These are phyloP conservation scores for Ascosphaera apis DNA, from an alignment of 2,329 filamentous ascomycete species.

Conservation along the genomic window DNA sequence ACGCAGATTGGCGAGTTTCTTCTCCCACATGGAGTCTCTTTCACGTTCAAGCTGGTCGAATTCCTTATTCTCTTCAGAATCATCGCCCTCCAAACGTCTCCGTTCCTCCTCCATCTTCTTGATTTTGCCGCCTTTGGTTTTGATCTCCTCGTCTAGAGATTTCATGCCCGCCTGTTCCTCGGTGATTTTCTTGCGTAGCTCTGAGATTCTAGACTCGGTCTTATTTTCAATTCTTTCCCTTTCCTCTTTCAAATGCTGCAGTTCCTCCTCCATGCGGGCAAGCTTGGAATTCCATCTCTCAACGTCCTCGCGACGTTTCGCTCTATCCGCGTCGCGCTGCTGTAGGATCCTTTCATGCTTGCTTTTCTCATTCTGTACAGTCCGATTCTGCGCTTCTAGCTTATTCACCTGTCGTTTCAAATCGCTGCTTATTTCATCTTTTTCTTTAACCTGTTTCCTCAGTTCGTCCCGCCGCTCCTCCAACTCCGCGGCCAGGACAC, in stretches of 20 bases:
- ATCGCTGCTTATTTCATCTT: slow-evolving; percentile 72
- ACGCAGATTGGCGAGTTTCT: slow-evolving; percentile 20
- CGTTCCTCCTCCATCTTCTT: slow-evolving; percentile 37
- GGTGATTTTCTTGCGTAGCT: slow-evolving; percentile 21
- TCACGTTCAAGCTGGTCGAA: slow-evolving; percentile 27
- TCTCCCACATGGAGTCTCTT: slow-evolving; percentile 24
- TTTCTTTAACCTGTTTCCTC: slow-evolving; percentile 57
- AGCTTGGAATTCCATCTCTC: slow-evolving; percentile 33
- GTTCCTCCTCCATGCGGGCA: slow-evolving; percentile 27
- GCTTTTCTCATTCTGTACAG: slow-evolving; percentile 52
- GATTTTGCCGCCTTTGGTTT: slow-evolving; percentile 35
- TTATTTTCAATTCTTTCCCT: slow-evolving; percentile 19
- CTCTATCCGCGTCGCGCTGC: slow-evolving; percentile 35
- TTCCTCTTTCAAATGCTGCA: slow-evolving; percentile 21
- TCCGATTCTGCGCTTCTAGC: slow-evolving; percentile 59
- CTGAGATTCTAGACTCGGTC: slow-evolving; percentile 16
- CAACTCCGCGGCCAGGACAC: slow-evolving; percentile 40
- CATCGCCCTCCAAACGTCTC: slow-evolving; percentile 24
- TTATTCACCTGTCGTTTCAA: slow-evolving; percentile 59
- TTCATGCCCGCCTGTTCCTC: slow-evolving; percentile 28
- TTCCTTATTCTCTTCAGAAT: slow-evolving; percentile 27
- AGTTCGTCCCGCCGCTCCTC: slow-evolving; percentile 60
- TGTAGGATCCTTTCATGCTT: slow-evolving; percentile 47
- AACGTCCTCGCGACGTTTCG: slow-evolving; percentile 37
- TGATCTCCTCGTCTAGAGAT: slow-evolving; percentile 36